A percentile compares a stretch with the other conserved stretches of the same genome.
Evolutionary conservation across 2,329 filamentous ascomycete genomes (phyloP).

Genomic region (Penicillium sclerotigenum): DNA sequence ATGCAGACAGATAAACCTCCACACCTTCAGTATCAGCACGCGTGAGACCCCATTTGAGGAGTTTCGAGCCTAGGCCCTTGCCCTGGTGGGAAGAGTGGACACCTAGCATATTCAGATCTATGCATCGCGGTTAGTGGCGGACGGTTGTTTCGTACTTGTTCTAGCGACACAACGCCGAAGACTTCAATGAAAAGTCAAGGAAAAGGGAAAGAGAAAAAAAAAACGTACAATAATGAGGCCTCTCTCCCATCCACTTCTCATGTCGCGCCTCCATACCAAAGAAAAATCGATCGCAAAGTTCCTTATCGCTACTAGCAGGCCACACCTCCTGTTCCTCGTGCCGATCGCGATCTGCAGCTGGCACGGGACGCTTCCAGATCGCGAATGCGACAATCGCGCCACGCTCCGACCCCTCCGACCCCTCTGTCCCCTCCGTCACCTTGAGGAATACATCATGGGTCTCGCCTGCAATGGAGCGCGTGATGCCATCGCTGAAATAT

Average conservation of each 20-base stretch:
- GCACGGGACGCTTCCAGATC: slow-evolving; percentile 23
- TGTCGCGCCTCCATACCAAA: slow-evolving; percentile 16
- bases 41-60: slow-evolving; percentile 38
- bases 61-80: slow-evolving; percentile 22
- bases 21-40: slow-evolving; percentile 36
- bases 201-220: background rate
- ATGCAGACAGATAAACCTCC: slow-evolving; percentile 38
- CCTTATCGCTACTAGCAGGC: slow-evolving; percentile 17
- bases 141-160: background rate
- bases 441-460: slow-evolving; percentile 16
- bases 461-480: background rate
- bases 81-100: slow-evolving; percentile 26
- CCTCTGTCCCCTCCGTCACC: slow-evolving; percentile 2
- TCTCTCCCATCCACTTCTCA: slow-evolving; percentile 16
- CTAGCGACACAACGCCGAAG: background rate
- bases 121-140: background rate
- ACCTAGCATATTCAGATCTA: slow-evolving; percentile 27
- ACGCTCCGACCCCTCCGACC: slow-evolving; percentile 2
- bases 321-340: slow-evolving; percentile 8
- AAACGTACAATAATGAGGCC: slow-evolving; percentile 27
- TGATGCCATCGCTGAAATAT: slow-evolving; percentile 1
- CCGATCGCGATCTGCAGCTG: slow-evolving; percentile 7
- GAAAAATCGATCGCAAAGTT: slow-evolving; percentile 24
- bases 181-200: background rate
- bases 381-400: slow-evolving; percentile 22